Base-by-base conservation (phyloP, 2,329 filamentous ascomycete species). In the Fusarium armeniacum region DNA sequence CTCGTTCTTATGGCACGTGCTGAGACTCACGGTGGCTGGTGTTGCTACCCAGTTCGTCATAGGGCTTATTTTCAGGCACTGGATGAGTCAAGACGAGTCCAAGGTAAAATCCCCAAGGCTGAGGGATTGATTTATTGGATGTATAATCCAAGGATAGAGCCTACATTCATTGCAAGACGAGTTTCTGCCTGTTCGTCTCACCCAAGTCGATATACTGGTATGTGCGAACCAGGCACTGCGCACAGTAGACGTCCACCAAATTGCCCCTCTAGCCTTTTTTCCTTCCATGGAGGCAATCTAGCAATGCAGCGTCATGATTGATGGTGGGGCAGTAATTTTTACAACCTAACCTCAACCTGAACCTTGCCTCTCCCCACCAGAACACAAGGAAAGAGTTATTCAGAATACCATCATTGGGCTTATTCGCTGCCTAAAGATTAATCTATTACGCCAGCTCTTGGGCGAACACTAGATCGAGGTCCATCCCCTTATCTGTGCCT, bases 271-370 rank as follows among this genome's bases (percentile, higher is more conserved):
- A 75, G 24, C 33, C 61, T 55, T 62, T 62, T 70, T 70, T 45
- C 16, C 26, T 32, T 24, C n/a, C 47, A 65, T 20, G 20, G 20
- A 20, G 54, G 22, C 20, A 24, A 67, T 55, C 24, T 26, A 26
- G 40, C 20, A 24, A 67, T 57, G 53, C 74, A 68, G 73, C 75
- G 75, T 79, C 78, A 78, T 78, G 67, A 68, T 78, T 52, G 35
- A 63, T 56, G 76, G 79, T 80, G 80, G 80, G 80, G 79, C 77
- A 73, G 64, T 75, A 81, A 80, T 79, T 81, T 81, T 80, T 77
- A 78, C 76, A 77, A 75, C 74, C 77, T 70, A 62, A 56, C 53
- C 41, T 49, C 32, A 35, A 55, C 40, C 30, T 47, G 53, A 52
- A 70, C 66, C 65, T 62, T 64, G 54, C 61, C 49, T 55, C 65